These are phyloP conservation scores for Alternaria panax DNA, from an alignment of 2,329 filamentous ascomycete genomes.

Conservation along the genomic window DNA sequence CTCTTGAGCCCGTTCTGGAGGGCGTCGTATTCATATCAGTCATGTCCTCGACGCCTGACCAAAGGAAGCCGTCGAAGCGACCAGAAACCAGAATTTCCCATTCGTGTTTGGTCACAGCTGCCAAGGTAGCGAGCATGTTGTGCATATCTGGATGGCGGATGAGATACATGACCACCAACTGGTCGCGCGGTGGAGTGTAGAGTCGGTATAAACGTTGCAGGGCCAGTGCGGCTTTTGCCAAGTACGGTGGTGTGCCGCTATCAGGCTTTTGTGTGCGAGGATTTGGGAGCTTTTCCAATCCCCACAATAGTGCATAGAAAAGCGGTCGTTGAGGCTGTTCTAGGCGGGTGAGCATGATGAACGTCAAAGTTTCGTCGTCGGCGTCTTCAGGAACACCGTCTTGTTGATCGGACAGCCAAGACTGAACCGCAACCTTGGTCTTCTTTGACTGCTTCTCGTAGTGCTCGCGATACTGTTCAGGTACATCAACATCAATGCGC, in stretches of 20 bases:
- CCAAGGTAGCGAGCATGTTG: slow-evolving; percentile 84
- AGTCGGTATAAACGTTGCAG: slow-evolving; percentile 87
- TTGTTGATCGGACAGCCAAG: slow-evolving; percentile 83
- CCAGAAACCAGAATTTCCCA: slow-evolving; percentile 96
- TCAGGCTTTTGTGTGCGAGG: slow-evolving; percentile 72
- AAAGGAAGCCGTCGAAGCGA: slow-evolving; percentile 93
- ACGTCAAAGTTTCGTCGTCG: slow-evolving; percentile 91
- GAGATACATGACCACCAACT: slow-evolving; percentile 85
- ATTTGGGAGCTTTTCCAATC: slow-evolving; percentile 60
- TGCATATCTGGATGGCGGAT: slow-evolving; percentile 83
- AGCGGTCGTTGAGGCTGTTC: slow-evolving; percentile 76
- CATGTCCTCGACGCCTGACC: slow-evolving; percentile 81
- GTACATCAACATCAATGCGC: slow-evolving; percentile 92
- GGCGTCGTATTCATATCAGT: slow-evolving; percentile 36
- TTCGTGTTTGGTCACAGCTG: slow-evolving; percentile 88
- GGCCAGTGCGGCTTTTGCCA: slow-evolving; percentile 77
- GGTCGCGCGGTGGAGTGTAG: slow-evolving; percentile 75
- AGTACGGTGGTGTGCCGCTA: slow-evolving; percentile 70
- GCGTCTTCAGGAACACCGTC: slow-evolving; percentile 84
- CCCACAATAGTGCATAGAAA: slow-evolving; percentile 80
- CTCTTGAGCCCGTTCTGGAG: slow-evolving; percentile 37
- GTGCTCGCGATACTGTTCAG: slow-evolving; percentile 90
- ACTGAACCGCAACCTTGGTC: slow-evolving; percentile 88
- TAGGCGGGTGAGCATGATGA: slow-evolving; percentile 90
- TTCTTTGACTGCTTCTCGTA: slow-evolving; percentile 92